Conservation (phyloP, 768 basidiomycete species). For the Lentinula sp. region DNA sequence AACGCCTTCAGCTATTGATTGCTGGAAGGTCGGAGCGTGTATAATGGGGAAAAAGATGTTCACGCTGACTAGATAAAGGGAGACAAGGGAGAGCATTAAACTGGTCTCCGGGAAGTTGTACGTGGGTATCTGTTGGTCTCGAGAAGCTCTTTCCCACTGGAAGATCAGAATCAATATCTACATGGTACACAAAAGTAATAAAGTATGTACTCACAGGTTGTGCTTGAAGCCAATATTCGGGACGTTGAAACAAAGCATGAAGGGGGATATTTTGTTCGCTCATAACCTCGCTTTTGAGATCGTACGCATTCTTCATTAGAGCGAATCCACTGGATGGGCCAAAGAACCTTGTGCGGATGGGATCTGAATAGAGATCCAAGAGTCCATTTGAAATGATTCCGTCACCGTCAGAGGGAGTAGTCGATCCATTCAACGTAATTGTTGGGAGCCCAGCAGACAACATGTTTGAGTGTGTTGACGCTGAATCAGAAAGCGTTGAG, state of each 20-base stretch:
- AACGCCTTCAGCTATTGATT: conserved; percentile 24
- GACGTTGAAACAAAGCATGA: background rate
- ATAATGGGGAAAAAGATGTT: conserved; percentile 39
- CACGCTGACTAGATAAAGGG: conserved; percentile 40
- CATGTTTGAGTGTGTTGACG: background rate
- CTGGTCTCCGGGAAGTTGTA: conserved; percentile 28
- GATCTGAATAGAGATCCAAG: conserved; percentile 15
- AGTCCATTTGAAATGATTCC: conserved; percentile 1
- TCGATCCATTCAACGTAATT: conserved; percentile 1
- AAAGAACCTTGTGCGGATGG: conserved; percentile 7
- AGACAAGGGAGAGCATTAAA: conserved; percentile 34
- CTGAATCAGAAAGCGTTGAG: background rate
- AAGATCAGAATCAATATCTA: too few relatives aligned
- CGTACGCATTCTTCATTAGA: background rate
- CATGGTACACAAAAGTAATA: background rate
- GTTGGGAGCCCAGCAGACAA: background rate
- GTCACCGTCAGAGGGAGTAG: conserved; percentile 7
- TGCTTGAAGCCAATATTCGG: background rate
- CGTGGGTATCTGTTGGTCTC: background rate
- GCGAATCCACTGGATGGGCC: conserved; percentile 5
- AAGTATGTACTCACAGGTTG: background rate
- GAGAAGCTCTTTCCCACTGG: conserved; percentile 8
- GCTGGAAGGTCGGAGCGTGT: conserved; percentile 35
- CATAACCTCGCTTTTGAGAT: background rate
- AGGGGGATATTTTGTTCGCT: background rate